Conservation (phyloP, 192 early-diverging fungal species). For the Kappamyces sp. region DNA sequence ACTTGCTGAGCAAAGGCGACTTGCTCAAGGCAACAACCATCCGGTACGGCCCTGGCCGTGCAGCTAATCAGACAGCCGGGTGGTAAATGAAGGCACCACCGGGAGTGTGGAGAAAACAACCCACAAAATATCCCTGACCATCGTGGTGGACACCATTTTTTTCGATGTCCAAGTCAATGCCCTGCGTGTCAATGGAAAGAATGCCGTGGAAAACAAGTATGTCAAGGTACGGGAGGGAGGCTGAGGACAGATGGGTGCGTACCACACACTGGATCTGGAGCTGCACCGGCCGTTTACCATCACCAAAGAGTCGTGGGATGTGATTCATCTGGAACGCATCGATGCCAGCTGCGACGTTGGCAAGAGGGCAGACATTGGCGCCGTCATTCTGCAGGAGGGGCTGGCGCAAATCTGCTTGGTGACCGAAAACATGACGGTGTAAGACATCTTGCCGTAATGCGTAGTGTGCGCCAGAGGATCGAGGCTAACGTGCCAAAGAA, state of each 20-base stretch:
- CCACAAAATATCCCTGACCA: conserved; percentile 73
- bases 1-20: conserved; percentile 75
- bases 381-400: conserved; percentile 74
- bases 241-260: conserved; percentile 66
- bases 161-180: conserved; percentile 85
- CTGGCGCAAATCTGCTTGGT: conserved; percentile 89
- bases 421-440: conserved; percentile 90
- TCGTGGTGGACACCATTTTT: conserved; percentile 77
- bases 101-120: conserved; percentile 82
- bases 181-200: conserved; percentile 83
- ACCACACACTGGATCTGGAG: conserved; percentile 92
- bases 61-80: conserved; percentile 48
- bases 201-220: conserved; percentile 78
- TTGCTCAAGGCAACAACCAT: conserved; percentile 80
- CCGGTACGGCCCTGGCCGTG: conserved; percentile 36
- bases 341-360: conserved; percentile 84
- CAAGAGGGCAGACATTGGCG: conserved; percentile 85
- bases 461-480: conserved; percentile 74
- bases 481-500: conserved; percentile 90
- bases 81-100: conserved; percentile 81
- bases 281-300: conserved; percentile 68
- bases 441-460: no score
- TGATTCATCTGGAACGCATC: conserved; percentile 84
- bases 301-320: conserved; percentile 87
- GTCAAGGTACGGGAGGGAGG: conserved; percentile 61